A percentile compares a stretch with the other conserved stretches of the same genome.
Conservation (phyloP, 495 filamentous ascomycete genomes). For the Gamarada debralockiae region DNA sequence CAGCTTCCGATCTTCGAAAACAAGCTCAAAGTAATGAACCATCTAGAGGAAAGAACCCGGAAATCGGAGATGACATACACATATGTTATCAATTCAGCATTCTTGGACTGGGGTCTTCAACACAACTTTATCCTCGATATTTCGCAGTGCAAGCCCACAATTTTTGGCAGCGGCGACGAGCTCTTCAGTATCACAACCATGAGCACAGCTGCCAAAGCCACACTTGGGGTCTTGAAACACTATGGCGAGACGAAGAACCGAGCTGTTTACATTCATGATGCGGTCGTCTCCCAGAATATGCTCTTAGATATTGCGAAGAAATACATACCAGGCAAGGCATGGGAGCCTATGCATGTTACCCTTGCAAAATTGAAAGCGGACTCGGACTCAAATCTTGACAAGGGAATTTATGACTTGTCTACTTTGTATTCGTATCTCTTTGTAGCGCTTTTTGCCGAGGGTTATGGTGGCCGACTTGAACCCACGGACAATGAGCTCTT, state of each 20-base stretch:
- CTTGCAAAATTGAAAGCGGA: not conserved
- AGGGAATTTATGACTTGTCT: not conserved
- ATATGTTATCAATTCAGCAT: not conserved
- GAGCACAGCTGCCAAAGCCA: not conserved
- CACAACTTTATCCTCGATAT: not conserved
- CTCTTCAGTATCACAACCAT: not conserved
- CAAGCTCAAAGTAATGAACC: not conserved
- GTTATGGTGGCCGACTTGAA: not conserved
- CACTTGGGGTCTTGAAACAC: not conserved
- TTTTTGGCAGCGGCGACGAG: not conserved
- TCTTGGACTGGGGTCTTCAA: not conserved
- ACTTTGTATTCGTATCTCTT: not conserved
- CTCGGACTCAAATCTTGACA: not conserved
- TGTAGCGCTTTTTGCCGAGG: not conserved
- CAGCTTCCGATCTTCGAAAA: not conserved
- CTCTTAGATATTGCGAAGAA: slow-evolving; percentile 35
- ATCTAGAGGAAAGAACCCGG: not conserved
- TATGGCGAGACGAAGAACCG: slow-evolving; percentile 40
- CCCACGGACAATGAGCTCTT: not conserved
- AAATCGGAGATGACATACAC: not conserved
- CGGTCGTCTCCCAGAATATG: slow-evolving; percentile 34
- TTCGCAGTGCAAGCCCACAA: not conserved
- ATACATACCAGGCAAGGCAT: slow-evolving; percentile 30
- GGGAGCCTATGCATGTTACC: slow-evolving; percentile 7
- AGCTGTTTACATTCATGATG: slow-evolving; percentile 34